Conservation (phyloP, 78 protist species). For the Mantamonas sphyraenae region DNA sequence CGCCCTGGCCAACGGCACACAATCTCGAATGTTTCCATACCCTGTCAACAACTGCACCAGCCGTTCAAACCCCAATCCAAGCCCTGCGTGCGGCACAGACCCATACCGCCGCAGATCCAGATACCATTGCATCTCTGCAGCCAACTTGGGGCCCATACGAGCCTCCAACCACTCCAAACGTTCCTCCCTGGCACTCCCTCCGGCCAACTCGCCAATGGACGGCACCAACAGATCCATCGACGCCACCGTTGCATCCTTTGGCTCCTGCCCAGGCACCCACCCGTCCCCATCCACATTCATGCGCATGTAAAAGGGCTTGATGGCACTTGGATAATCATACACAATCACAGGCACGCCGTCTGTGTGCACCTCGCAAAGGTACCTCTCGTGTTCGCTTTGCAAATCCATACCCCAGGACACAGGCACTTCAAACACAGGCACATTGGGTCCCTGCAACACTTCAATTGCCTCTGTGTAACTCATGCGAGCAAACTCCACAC, state of each 20-base stretch:
- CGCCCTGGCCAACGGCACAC: too few species aligned
- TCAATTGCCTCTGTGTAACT: conserved; percentile 67
- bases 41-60: conserved; percentile 63
- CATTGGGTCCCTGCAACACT: conserved; percentile 12
- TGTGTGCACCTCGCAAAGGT: conserved; percentile 11
- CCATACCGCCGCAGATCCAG: conserved; percentile 70
- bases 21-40: conserved; percentile 63
- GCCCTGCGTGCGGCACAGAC: conserved; percentile 79
- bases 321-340: conserved; percentile 42
- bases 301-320: conserved; percentile 78
- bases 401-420: conserved; percentile 60
- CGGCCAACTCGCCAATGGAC: conserved; percentile 78
- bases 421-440: conserved; percentile 1
- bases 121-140: conserved; percentile 35
- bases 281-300: conserved; percentile 19
- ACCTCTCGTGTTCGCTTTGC: conserved; percentile 72
- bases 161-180: conserved; percentile 16
- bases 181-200: conserved; percentile 80
- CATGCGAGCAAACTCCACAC: conserved; percentile 29
- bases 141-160: neutral
- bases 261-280: neutral
- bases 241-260: conserved; percentile 44
- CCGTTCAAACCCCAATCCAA: conserved; percentile 82
- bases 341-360: conserved; percentile 50
- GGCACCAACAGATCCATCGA: conserved; percentile 78